phyloP scores from a whole-genome alignment of 2,329 filamentous ascomycete species.

The Diaporthe longicolla region DNA sequence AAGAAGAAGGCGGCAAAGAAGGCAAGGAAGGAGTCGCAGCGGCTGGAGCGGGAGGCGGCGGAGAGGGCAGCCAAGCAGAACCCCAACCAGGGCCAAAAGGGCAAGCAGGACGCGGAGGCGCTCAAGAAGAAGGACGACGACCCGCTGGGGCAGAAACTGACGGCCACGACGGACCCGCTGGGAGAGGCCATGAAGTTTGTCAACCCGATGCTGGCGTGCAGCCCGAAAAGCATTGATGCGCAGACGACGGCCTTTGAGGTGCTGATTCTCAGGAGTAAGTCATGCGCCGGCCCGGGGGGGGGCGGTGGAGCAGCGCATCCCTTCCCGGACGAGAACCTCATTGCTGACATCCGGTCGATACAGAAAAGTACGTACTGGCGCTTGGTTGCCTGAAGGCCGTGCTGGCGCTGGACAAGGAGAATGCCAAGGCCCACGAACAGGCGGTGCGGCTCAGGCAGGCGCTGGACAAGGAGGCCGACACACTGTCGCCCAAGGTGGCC shows the following conservation, averaged over 20 bases:
- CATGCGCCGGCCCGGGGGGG: too few species aligned
- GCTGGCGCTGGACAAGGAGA: conserved; percentile 75
- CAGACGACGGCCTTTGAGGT: conserved; percentile 93
- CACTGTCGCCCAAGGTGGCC: conserved; percentile 75
- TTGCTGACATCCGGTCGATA: conserved; percentile 46
- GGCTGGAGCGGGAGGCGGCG: conserved; percentile 80
- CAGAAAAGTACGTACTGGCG: conserved; percentile 90
- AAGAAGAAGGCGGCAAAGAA: conserved; percentile 92
- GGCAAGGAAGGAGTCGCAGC: conserved; percentile 80
- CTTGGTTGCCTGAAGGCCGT: conserved; percentile 87
- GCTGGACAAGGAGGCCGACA: conserved; percentile 68
- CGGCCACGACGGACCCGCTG: conserved; percentile 85
- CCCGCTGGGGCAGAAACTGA: conserved; percentile 84
- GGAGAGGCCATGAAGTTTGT: conserved; percentile 91
- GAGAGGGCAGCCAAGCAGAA: conserved; percentile 86
- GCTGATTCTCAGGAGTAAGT: conserved; percentile 84
- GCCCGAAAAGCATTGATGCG: conserved; percentile 82
- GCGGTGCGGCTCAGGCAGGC: conserved; percentile 77
- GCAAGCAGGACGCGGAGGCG: conserved; percentile 70
- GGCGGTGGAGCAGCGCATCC: too few species aligned
- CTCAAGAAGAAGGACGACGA: conserved; percentile 92
- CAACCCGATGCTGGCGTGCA: conserved; percentile 83
- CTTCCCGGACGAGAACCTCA: not conserved
- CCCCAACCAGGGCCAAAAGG: conserved; percentile 80
- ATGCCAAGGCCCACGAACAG: conserved; percentile 84